These are phyloP conservation scores for Corymbia citriodora DNA, from an alignment of 441 rosid species.

Conservation along the genomic window DNA sequence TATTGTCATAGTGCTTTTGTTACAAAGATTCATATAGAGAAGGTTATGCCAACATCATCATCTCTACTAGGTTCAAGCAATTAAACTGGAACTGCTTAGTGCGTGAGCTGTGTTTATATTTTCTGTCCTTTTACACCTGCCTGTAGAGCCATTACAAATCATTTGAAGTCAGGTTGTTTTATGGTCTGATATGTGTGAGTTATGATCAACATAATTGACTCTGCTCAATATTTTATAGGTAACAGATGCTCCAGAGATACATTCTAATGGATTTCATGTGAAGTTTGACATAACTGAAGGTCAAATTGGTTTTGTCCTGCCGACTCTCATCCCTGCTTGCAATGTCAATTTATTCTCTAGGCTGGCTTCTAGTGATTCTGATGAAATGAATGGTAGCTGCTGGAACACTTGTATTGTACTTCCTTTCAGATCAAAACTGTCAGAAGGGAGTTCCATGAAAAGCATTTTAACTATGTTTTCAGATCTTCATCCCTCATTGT, in stretches of 20 bases:
- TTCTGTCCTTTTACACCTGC: not conserved
- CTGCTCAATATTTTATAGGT: conserved; percentile 38
- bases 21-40: not conserved
- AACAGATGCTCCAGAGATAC: conserved; percentile 98
- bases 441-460: conserved; percentile 53
- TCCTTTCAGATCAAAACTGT: conserved; percentile 73
- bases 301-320: conserved; percentile 96
- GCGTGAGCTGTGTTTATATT: not conserved
- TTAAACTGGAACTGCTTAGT: not conserved
- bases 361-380: conserved; percentile 30
- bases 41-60: not conserved
- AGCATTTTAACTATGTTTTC: conserved; percentile 64
- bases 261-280: conserved; percentile 96
- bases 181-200: conserved; percentile 3
- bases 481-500: conserved; percentile 93
- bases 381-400: conserved; percentile 25
- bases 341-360: conserved; percentile 44
- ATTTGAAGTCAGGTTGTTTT: not conserved
- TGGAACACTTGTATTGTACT: conserved; percentile 96
- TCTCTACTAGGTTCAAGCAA: not conserved
- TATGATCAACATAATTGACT: not conserved
- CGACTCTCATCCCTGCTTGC: conserved; percentile 75
- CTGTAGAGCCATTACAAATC: not conserved
- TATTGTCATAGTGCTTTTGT: not conserved
- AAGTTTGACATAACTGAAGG: conserved; percentile 95